Base-by-base conservation (phyloP, 345 rosid species). In the Cardamine chenopodiifolia region DNA sequence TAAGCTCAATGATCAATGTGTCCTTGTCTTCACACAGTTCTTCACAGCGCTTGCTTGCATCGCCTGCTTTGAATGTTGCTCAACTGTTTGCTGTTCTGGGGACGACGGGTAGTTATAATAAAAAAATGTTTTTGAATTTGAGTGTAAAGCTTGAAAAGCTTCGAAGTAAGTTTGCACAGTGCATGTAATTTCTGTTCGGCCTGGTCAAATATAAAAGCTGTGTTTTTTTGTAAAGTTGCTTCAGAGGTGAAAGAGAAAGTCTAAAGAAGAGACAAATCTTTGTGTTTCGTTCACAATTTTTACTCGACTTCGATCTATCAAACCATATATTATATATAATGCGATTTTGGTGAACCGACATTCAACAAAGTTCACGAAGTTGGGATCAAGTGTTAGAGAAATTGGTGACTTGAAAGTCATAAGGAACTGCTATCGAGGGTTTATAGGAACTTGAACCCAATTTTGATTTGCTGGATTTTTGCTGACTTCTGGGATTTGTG, bases 31-130 rank as follows among this genome's bases (percentile, higher is more conserved):
- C 49, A 76, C 92, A 4, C 99, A 95, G 78, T 28, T 89, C 17
- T 88, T 85, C 77, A 45, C 84, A 11, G 91, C 91, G 37, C 54
- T 90, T 17, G 97, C 91, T 25, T 92, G 90, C 77, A 64, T 89
- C 15, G 92, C 91, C 72, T 92, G 99, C 83, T 23, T 86, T 35
- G 94, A 92, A 68, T 88, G 96, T 80, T 95, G 97, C 78, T 50
- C 92, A 13, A 31, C 29, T 15, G 11, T 95, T 14, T 92, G 99
- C 80, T 92, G 93, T 52, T 3, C 75, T 3, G 93, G 93, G 63
- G 47, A 79, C 5, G 86, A 85, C 2, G 80, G 85, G 68, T 47
- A 70, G 80, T 53, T 62, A 56, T 31, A 11, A 25, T 35, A 23
- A 19, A 48, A 37, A 55, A 57, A 26, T 1, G 18, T 5, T 76